These are phyloP conservation scores for Exophiala lecanii-corni DNA, from an alignment of 2,329 filamentous ascomycete genomes.

Conservation along the genomic window DNA sequence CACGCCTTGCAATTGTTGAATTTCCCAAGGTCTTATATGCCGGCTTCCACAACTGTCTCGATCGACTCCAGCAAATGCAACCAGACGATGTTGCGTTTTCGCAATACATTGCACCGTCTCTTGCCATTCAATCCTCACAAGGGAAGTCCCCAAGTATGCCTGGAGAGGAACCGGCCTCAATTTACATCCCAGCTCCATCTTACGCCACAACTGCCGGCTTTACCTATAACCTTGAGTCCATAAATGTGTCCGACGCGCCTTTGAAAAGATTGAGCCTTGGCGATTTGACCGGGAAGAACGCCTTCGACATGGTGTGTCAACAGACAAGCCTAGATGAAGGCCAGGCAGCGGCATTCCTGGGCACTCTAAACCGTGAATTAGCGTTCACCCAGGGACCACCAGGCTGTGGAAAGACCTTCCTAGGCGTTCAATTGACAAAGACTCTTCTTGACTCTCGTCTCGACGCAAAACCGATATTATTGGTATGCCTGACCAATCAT, in stretches of 20 bases:
- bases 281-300: conserved; percentile 3
- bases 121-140: neutral
- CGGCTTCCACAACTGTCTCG: conserved; percentile 54
- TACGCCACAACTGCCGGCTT: conserved; percentile 23
- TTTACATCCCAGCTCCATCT: conserved; percentile 21
- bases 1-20: conserved; percentile 47
- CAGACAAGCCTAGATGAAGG: conserved; percentile 27
- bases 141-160: too few relatives aligned
- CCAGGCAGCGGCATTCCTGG: conserved; percentile 49
- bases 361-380: conserved; percentile 50
- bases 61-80: conserved; percentile 53
- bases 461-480: conserved; percentile 28
- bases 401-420: conserved; percentile 64
- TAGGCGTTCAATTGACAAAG: conserved; percentile 49
- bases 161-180: neutral
- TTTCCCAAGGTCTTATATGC: conserved; percentile 58
- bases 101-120: conserved; percentile 22
- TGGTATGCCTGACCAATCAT: conserved; percentile 32
- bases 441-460: conserved; percentile 27
- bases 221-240: conserved; percentile 23
- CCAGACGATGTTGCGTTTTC: conserved; percentile 27
- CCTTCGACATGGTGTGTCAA: conserved; percentile 15
- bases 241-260: conserved; percentile 9
- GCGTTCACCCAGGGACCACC: conserved; percentile 66
- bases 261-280: conserved; percentile 11